phyloP scores from a whole-genome alignment of 768 basidiomycete species.

The Auricularia heimuer region DNA sequence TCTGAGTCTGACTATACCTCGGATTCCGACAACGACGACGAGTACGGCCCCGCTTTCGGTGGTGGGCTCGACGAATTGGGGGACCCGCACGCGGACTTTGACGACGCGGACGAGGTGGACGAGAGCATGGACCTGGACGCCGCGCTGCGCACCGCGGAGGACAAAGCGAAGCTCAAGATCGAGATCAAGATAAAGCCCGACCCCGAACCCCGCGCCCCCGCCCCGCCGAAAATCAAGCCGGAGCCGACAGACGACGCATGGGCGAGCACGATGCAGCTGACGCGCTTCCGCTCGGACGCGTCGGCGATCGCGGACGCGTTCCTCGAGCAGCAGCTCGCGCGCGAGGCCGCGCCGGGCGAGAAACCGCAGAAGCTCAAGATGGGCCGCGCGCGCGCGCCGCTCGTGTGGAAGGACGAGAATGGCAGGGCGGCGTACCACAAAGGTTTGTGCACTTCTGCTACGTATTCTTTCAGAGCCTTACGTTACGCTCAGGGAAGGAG shows the following conservation, averaged over 20 bases:
- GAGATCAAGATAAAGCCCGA: neutral
- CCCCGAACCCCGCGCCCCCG: neutral
- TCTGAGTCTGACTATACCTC: neutral
- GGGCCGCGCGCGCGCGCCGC: neutral
- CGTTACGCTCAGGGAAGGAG: neutral
- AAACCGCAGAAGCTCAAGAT: slow-evolving; percentile 5
- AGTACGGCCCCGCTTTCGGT: neutral
- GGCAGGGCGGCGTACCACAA: neutral
- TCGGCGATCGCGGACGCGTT: slow-evolving; percentile 4
- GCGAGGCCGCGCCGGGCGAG: too few species aligned
- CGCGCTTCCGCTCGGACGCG: slow-evolving; percentile 7
- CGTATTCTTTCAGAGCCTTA: neutral
- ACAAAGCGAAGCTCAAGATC: slow-evolving; percentile 2
- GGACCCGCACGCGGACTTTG: neutral
- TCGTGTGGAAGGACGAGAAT: neutral
- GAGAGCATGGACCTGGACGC: slow-evolving; percentile 8
- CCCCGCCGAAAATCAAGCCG: neutral
- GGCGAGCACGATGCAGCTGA: slow-evolving; percentile 5
- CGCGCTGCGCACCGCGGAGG: slow-evolving; percentile 2
- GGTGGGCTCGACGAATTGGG: neutral
- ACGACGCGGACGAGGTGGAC: slow-evolving; percentile 4
- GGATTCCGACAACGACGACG: neutral
- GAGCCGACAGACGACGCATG: slow-evolving; percentile 4
- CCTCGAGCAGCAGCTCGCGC: neutral
- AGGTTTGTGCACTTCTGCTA: neutral